phyloP scores from a whole-genome alignment of 108 stramenopile genomes.

The Cylindrotheca closterium region DNA sequence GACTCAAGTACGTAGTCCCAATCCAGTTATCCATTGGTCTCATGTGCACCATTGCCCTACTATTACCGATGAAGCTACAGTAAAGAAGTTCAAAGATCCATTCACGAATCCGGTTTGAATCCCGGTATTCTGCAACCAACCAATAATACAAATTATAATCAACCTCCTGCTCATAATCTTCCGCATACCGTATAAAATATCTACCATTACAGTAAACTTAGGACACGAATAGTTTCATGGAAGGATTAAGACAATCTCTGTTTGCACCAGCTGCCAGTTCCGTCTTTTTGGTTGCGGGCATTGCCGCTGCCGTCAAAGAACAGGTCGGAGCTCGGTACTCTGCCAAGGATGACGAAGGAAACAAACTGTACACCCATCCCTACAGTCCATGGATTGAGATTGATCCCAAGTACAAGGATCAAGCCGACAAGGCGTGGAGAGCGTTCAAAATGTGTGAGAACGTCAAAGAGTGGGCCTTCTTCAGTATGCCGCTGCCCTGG shows the following conservation, averaged over 20 bases:
- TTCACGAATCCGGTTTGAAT: no score
- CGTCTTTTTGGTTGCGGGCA: conserved; percentile 9
- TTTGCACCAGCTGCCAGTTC: conserved; percentile 11
- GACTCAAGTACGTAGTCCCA: no score
- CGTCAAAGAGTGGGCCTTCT: conserved; percentile 21
- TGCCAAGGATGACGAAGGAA: conserved; percentile 25
- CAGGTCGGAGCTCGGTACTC: conserved; percentile 15
- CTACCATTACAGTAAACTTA: no score
- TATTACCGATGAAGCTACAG: no score
- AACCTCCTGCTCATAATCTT: no score
- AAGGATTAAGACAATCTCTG: conserved; percentile 19
- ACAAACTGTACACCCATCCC: conserved; percentile 14
- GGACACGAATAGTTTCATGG: no score
- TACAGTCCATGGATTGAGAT: conserved; percentile 14
- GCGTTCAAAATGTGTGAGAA: conserved; percentile 25
- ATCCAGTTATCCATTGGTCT: no score
- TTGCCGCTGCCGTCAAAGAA: conserved; percentile 12
- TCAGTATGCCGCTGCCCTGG: conserved; percentile 18
- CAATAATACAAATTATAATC: no score
- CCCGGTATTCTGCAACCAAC: no score
- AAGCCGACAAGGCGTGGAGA: conserved; percentile 7
- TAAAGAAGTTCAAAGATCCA: no score
- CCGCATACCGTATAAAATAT: no score
- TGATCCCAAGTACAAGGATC: conserved; percentile 26
- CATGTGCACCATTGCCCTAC: no score